phyloP scores from a whole-genome alignment of 352 stramenopile species.

The Aphanomyces stellatus region DNA sequence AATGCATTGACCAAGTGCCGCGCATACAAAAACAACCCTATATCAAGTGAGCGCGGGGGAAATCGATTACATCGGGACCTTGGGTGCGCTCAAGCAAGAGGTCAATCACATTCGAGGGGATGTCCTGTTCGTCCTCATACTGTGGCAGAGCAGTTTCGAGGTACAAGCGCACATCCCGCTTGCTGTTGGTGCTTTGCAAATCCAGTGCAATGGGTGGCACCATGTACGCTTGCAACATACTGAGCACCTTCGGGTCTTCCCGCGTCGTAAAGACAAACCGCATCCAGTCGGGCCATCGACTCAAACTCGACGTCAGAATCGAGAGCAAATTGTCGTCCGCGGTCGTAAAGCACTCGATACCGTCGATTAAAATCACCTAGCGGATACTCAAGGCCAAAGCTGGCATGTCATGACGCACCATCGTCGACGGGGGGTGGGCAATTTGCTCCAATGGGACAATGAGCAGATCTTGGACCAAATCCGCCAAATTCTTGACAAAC shows the following conservation, averaged over 20 bases:
- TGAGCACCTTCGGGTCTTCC: constrained; percentile 39
- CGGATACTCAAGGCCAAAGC: constrained; percentile 23
- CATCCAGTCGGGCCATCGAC: constrained; percentile 50
- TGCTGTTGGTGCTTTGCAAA: background rate
- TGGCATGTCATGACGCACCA: background rate
- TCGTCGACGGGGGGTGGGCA: constrained; percentile 24
- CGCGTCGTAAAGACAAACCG: constrained; percentile 51
- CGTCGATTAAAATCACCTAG: constrained; percentile 53
- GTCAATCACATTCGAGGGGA: background rate
- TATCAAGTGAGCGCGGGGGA: background rate
- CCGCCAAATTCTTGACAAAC: constrained; percentile 46
- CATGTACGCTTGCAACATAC: constrained; percentile 43
- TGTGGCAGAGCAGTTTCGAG: background rate
- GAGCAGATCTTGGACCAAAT: constrained; percentile 43
- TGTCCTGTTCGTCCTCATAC: background rate
- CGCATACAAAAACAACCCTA: constrained; percentile 48
- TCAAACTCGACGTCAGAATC: constrained; percentile 39
- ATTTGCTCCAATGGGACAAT: constrained; percentile 54
- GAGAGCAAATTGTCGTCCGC: constrained; percentile 44
- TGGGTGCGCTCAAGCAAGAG: background rate
- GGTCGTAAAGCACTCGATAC: constrained; percentile 30
- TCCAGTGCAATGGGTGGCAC: constrained; percentile 20
- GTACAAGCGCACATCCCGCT: background rate
- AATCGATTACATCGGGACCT: constrained; percentile 23
- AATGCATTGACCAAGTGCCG: constrained; percentile 65